Evolutionary conservation across 2,329 filamentous ascomycete genomes (phyloP).

Genomic region (Beauveria sp.): DNA sequence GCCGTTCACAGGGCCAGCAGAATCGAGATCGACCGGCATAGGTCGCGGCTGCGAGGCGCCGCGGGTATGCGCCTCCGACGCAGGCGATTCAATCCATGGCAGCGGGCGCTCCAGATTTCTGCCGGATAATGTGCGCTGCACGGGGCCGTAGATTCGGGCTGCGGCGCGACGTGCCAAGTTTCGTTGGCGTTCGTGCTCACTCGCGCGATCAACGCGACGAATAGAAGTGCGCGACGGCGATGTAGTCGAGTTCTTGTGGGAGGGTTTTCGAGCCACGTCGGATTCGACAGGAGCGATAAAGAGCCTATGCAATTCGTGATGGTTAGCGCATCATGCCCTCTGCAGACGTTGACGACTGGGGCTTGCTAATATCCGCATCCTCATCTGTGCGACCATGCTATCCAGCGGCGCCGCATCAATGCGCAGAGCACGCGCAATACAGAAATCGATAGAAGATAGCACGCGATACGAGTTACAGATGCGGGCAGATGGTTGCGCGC

Average conservation of each 20-base stretch:
- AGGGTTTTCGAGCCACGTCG: constrained; percentile 30
- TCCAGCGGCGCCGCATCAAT: not conserved
- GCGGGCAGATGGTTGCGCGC: not conserved
- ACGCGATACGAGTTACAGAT: not conserved
- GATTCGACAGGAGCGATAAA: constrained; percentile 40
- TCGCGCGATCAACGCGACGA: constrained; percentile 27
- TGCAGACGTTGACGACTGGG: not conserved
- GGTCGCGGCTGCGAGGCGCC: too few species aligned
- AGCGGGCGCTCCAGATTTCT: constrained; percentile 13
- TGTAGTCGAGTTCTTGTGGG: constrained; percentile 21
- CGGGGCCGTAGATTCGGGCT: constrained; percentile 21
- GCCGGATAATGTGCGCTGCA: constrained; percentile 18
- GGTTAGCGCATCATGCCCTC: not conserved
- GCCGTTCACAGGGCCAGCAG: constrained; percentile 16
- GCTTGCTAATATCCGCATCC: not conserved
- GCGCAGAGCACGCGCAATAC: not conserved
- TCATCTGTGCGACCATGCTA: not conserved
- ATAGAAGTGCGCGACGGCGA: constrained; percentile 33
- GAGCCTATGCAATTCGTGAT: constrained; percentile 24
- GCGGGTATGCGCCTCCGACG: not conserved
- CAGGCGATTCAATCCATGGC: constrained; percentile 18
- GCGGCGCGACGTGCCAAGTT: constrained; percentile 17
- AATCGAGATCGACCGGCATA: not conserved
- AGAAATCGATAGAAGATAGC: not conserved
- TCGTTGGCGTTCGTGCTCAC: constrained; percentile 23